phyloP scores from a whole-genome alignment of 2,329 filamentous ascomycete species.

The Seiridium cupressi region DNA sequence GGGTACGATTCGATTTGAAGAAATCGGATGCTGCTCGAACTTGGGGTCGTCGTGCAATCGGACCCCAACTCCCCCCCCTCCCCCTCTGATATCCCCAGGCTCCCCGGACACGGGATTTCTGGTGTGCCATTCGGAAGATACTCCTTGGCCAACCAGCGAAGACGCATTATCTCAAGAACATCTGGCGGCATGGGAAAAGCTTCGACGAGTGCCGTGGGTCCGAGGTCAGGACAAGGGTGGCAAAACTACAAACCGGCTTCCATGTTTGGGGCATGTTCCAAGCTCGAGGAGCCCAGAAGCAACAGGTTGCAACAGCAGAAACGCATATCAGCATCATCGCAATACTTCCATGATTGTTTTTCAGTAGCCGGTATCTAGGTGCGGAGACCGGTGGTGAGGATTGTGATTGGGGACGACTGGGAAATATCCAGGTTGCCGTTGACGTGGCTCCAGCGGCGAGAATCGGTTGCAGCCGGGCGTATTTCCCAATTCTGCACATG shows the following conservation, averaged over 20 bases:
- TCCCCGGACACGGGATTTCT: no score
- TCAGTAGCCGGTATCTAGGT: background rate
- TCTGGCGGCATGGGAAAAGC: no score
- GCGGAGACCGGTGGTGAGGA: background rate
- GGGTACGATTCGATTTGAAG: no score
- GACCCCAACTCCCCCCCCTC: no score
- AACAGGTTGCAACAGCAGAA: background rate
- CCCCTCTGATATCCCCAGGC: no score
- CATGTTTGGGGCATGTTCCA: background rate
- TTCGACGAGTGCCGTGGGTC: background rate
- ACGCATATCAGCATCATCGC: background rate
- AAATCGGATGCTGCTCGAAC: no score
- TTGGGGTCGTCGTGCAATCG: no score
- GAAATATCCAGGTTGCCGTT: background rate
- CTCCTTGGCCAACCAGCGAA: no score
- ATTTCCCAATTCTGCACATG: no score
- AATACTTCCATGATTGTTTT: background rate
- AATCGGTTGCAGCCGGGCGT: no score
- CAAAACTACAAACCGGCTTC: background rate
- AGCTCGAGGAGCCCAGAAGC: background rate
- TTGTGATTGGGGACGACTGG: background rate
- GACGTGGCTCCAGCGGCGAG: background rate
- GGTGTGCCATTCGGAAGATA: no score
- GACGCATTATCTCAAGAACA: no score
- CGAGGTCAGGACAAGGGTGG: background rate